Evolutionary conservation across 2,329 filamentous ascomycete species (phyloP).

Genomic region (Diaporthe aspalathi): DNA sequence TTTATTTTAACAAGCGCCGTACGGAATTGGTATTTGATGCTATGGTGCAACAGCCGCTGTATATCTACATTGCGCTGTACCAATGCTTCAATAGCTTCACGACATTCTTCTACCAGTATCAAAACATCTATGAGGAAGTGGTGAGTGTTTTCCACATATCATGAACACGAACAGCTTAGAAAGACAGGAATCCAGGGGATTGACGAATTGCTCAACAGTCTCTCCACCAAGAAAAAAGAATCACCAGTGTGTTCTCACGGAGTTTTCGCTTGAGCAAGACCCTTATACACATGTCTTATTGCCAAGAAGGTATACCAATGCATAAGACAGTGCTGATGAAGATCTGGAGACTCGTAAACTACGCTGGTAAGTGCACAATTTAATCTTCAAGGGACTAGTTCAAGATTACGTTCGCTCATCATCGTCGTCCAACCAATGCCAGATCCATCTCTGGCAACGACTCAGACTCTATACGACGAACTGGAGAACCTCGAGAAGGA

Average conservation of each 20-base stretch:
- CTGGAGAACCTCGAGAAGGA: not conserved
- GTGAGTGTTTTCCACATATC: not conserved
- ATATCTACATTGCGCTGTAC: not conserved
- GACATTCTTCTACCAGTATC: not conserved
- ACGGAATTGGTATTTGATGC: not conserved
- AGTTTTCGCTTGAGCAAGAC: not conserved
- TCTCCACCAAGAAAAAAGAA: not conserved
- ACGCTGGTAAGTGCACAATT: not conserved
- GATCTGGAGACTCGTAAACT: not conserved
- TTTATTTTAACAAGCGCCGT: not conserved
- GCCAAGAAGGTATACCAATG: not conserved
- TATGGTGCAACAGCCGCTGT: not conserved
- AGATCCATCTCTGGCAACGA: not conserved
- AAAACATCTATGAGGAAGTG: not conserved
- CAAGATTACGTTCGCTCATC: too few relatives aligned
- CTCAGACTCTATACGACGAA: not conserved
- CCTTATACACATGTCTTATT: conserved; percentile 7
- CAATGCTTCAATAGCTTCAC: conserved; percentile 5
- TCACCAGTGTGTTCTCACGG: not conserved
- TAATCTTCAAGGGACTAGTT: not conserved
- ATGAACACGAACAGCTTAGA: too few relatives aligned
- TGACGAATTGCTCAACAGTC: not conserved
- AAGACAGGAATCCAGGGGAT: too few relatives aligned
- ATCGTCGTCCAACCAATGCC: not conserved
- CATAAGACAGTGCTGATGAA: not conserved